Percentiles rank a stretch among this genome's conserved stretches.
phyloP scores from a whole-genome alignment of 306 rosid species.

The Medicago arabica region DNA sequence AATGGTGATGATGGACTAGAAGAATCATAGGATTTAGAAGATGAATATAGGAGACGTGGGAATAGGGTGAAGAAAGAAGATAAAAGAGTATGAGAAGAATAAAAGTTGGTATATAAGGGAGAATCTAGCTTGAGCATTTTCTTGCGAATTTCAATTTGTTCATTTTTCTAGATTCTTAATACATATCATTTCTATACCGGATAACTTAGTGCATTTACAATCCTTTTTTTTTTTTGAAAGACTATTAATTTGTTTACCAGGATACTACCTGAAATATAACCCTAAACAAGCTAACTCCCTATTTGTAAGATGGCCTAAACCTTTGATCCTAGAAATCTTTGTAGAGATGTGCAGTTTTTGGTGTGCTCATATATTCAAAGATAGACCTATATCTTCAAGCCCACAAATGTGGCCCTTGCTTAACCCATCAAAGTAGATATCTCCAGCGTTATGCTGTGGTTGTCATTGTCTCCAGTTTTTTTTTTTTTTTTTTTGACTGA shows the following conservation, averaged over 20 bases:
- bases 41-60: slow-evolving; percentile 21
- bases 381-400: slow-evolving; percentile 20
- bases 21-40: slow-evolving; percentile 7
- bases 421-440: neutral
- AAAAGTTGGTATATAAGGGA: neutral
- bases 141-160: slow-evolving; percentile 18
- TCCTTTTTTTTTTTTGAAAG: slow-evolving; percentile 8
- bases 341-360: slow-evolving; percentile 26
- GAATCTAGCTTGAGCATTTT: slow-evolving; percentile 30
- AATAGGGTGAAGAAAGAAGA: slow-evolving; percentile 3
- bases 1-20: slow-evolving; percentile 14
- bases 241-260: neutral
- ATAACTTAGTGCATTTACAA: neutral
- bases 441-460: slow-evolving; percentile 9
- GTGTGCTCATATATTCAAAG: slow-evolving; percentile 13
- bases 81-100: slow-evolving; percentile 17
- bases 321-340: neutral
- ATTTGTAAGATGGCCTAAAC: neutral
- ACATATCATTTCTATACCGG: neutral
- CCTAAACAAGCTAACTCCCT: slow-evolving; percentile 4
- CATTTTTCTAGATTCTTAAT: slow-evolving; percentile 32
- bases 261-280: slow-evolving; percentile 8
- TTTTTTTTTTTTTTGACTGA: neutral
- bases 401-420: slow-evolving; percentile 5
- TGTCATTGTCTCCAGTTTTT: slow-evolving; percentile 8